Percentiles rank a stretch among this genome's conserved stretches.
Conservation (phyloP, 2,329 filamentous ascomycete species). For the Trichoderma cornu-damae region DNA sequence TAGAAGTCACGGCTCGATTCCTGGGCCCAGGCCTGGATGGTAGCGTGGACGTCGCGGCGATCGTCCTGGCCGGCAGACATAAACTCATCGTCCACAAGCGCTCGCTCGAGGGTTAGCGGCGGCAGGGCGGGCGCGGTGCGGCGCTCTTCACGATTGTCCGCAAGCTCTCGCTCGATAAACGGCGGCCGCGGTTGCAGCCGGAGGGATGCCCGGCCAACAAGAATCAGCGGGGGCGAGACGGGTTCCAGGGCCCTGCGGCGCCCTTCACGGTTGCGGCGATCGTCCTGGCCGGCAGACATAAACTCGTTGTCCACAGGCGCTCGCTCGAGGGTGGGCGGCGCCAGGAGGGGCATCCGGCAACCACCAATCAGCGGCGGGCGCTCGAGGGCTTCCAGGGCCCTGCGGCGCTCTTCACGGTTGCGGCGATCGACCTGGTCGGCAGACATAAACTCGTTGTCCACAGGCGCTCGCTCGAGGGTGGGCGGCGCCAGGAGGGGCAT, state of each 20-base stretch:
- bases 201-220: no score
- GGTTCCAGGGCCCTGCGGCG: slow-evolving; percentile 57
- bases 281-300: slow-evolving; percentile 48
- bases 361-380: no score
- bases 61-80: slow-evolving; percentile 49
- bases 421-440: slow-evolving; percentile 44
- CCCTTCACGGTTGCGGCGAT: slow-evolving; percentile 46
- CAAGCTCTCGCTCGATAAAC: slow-evolving; percentile 35
- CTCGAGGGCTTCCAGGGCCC: slow-evolving; percentile 54
- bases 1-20: slow-evolving; percentile 52
- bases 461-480: slow-evolving; percentile 35
- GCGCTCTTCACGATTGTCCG: slow-evolving; percentile 32
- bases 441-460: slow-evolving; percentile 48
- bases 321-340: slow-evolving; percentile 35
- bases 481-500: slow-evolving; percentile 20
- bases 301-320: slow-evolving; percentile 42
- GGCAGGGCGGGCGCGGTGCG: no score
- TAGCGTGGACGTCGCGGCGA: slow-evolving; percentile 48
- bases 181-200: slow-evolving; percentile 19
- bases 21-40: slow-evolving; percentile 62
- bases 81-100: slow-evolving; percentile 42
- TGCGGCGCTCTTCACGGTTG: slow-evolving; percentile 53
- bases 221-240: no score
- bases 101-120: slow-evolving; percentile 34
- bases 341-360: no score